Evolutionary conservation across 805 yeast genomes (phyloP), one percentile per base, ranked within the genome.

Genomic region (Kodamaea neixiangensis): DNA sequence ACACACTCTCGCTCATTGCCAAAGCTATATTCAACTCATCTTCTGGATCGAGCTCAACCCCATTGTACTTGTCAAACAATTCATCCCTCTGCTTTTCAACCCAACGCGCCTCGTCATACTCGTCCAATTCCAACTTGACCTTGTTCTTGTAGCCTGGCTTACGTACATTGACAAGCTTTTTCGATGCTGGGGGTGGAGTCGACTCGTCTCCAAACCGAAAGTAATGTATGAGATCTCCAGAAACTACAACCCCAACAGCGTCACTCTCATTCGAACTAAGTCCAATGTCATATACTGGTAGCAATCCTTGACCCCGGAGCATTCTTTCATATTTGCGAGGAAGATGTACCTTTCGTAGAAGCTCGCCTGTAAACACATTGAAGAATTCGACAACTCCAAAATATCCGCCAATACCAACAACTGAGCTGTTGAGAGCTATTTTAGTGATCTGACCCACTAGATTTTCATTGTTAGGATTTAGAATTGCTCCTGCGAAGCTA

Each of bases 31-130:
- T 56, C 9, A 65, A 46, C 46, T 64, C 68, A 14, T 64, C 68
- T 34, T 65, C 68, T n/a, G 53, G 58, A 13, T 63, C 66, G 25
- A 60, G 58, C 2, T 61, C 60, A 14, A 61, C 60, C 2, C 85
- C 85, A 57, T 80, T 80, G 58, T 71, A 80, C 61, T 73, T 78
- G 33, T 72, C 72, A 21, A 77, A 56, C 46, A 76, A 60, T 9
- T 54, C 52, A 5, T 64, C 59, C 6, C 60, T 54, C 51, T 66
- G 57, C 11, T 55, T 52, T 29, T 57, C 51, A 18, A 58, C 52
- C 50, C 65, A 65, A 46, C 65, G 59, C 19, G 60, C 64, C 22
- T 57, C 51, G 39, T 71, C 71, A 52, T 69, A 74, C 29, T 73
- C 78, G 3, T 69, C 73, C 25, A 72, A 58, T 35, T 71, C 71